Evolutionary conservation across 169 alveolate genomes (phyloP).

Genomic region (Eimeria falciformis): DNA sequence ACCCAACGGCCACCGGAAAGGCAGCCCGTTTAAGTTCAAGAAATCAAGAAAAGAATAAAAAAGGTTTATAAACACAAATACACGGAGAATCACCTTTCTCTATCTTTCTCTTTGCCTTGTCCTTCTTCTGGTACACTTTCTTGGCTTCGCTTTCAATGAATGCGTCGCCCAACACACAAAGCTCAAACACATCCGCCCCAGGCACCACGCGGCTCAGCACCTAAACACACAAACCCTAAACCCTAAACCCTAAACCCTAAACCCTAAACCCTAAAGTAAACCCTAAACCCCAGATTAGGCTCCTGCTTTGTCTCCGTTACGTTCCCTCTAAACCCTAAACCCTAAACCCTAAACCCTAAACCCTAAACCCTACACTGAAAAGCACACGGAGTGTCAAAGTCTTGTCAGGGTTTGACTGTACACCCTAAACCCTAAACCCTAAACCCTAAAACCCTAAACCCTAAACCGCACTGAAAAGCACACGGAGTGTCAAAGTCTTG

Average conservation of each 20-base stretch:
- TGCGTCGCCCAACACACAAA: constrained; percentile 68
- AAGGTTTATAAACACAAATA: too few species aligned
- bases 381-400: too few species aligned
- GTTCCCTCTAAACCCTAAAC: neutral
- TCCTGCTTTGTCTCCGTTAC: neutral
- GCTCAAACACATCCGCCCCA: constrained; percentile 76
- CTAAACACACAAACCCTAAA: constrained; percentile 18
- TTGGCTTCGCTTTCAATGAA: neutral
- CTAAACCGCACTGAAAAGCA: too few species aligned
- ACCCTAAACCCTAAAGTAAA: neutral
- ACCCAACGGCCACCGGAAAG: too few species aligned
- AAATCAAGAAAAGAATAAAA: too few species aligned
- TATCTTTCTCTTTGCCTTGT: constrained; percentile 47
- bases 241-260: constrained; percentile 21
- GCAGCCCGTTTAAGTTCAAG: too few species aligned
- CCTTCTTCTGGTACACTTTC: constrained; percentile 57
- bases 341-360: constrained; percentile 45
- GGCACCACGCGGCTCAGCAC: constrained; percentile 69
- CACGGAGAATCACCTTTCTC: constrained; percentile 17
- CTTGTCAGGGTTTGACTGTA: too few species aligned
- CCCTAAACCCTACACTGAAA: too few species aligned
- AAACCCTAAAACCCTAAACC: too few species aligned
- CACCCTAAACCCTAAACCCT: too few species aligned
- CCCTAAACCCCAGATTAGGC: neutral
- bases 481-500: too few species aligned